A percentile compares a stretch with the other conserved stretches of the same genome.
phyloP scores from a whole-genome alignment of 1,284 basidiomycete species.

The Sporisorium exsertum region DNA sequence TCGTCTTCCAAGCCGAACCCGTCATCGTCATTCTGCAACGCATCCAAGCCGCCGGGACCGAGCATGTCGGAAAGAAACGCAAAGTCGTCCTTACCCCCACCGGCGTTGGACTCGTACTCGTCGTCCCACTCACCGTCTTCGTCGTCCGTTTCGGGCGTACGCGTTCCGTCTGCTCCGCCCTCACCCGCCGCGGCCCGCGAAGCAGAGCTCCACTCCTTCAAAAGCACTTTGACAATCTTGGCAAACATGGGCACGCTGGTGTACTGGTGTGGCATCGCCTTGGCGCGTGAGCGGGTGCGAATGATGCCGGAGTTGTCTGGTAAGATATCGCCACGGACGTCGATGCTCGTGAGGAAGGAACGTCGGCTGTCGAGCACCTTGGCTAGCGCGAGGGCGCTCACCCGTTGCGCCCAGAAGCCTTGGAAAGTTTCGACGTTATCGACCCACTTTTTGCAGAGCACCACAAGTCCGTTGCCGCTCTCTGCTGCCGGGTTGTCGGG shows the following conservation, averaged over 20 bases:
- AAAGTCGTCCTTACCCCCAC: constrained; percentile 73
- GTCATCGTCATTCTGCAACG: constrained; percentile 75
- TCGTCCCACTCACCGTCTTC: constrained; percentile 62
- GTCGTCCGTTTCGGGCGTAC: constrained; percentile 56
- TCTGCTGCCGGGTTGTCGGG: constrained; percentile 2
- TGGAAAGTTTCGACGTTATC: constrained; percentile 93
- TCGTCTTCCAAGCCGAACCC: constrained; percentile 72
- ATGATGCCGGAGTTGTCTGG: constrained; percentile 73
- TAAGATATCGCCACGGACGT: constrained; percentile 93
- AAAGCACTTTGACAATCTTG: constrained; percentile 88
- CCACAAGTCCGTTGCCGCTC: constrained; percentile 77
- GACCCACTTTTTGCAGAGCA: constrained; percentile 89
- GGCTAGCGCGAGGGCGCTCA: constrained; percentile 80
- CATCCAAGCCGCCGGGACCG: constrained; percentile 75
- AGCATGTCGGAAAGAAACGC: constrained; percentile 70
- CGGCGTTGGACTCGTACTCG: constrained; percentile 65
- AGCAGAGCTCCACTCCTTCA: constrained; percentile 79
- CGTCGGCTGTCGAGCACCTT: constrained; percentile 80
- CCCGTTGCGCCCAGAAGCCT: constrained; percentile 79
- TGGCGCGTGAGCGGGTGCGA: constrained; percentile 92
- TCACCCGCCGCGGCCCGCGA: constrained; percentile 59
- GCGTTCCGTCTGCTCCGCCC: constrained; percentile 26
- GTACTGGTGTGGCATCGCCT: constrained; percentile 77
- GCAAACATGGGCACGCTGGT: constrained; percentile 86
- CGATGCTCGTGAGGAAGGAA: constrained; percentile 76